Base-by-base conservation (phyloP, 352 stramenopile species). In the Thalassiosira hispida region DNA sequence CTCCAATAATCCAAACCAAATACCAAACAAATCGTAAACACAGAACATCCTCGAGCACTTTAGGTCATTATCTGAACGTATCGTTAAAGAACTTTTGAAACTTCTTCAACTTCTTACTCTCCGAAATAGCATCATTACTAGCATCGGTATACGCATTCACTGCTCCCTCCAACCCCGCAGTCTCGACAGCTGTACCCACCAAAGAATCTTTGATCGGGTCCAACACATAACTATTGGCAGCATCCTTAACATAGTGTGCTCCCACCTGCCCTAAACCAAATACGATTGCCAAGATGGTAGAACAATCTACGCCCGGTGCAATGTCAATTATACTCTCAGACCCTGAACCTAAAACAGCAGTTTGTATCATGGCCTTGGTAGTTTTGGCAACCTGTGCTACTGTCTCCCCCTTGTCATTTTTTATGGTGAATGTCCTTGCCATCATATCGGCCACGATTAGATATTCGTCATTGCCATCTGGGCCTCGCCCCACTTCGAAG, bases 241-340 rank as follows among this genome's bases (percentile, higher is more conserved):
- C 14, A 51, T 85, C 78, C n/a, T 79, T 82, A 0, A 83, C 33
- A 55, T 75, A 85, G 44, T 85, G 78, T 8, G 22, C 29, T n/a
- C 78, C 78, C 22, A 85, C 78, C 35, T 81, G 71, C 7, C 67
- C 73, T 9, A 85, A 56, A 23, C 78, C 78, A 47, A 73, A 85
- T 0, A 83, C 65, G 38, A 85, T 85, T 2, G 78, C 78, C 12
- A 85, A 35, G 22, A 85, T 83, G 5, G 66, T 73, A n/a, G 72
- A 83, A 46, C 73, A 80, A 68, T 85, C 78, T 18, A 83, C 78
- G 11, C 78, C 78, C 0, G 78, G 66, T 40, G 78, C 77, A 66
- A 85, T 81, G 31, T 85, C 77, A 46, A 85, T 83, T 1, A 73
- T 85, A 27, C 73, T 83, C 55, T 85, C 78, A 0, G 64, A 65